These are phyloP conservation scores for Trifolium fragiferum DNA, from an alignment of 306 rosid species.

Conservation along the genomic window DNA sequence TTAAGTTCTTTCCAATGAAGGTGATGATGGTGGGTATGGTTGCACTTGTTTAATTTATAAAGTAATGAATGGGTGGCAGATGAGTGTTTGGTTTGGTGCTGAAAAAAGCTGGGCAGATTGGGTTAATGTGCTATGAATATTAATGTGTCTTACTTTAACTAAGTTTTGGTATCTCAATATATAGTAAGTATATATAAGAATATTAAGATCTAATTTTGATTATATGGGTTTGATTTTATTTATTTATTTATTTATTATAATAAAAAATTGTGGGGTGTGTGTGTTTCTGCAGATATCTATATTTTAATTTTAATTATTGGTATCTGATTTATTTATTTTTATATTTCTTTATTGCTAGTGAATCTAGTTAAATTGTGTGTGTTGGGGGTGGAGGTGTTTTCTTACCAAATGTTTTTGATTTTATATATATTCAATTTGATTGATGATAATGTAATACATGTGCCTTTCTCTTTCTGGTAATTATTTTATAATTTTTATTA, in stretches of 20 bases:
- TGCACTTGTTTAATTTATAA: constrained; percentile 28
- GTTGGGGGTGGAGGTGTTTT: neutral
- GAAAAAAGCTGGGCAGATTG: neutral
- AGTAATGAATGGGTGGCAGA: constrained; percentile 34
- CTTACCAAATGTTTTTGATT: constrained; percentile 8
- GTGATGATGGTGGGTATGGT: constrained; percentile 6
- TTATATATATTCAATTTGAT: constrained; percentile 17
- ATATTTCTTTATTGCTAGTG: neutral
- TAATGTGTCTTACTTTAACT: constrained; percentile 40
- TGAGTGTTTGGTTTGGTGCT: constrained; percentile 34
- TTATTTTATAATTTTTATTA: neutral
- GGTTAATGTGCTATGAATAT: constrained; percentile 37
- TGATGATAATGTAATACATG: neutral
- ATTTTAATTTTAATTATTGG: neutral
- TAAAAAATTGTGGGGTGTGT: constrained; percentile 23
- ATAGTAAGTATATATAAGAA: constrained; percentile 39
- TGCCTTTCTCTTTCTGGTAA: neutral
- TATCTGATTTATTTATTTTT: neutral
- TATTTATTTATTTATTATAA: neutral
- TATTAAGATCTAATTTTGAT: constrained; percentile 55
- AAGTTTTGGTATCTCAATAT: constrained; percentile 1
- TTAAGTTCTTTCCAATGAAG: constrained; percentile 40
- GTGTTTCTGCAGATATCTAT: constrained; percentile 47
- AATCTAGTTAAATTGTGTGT: constrained; percentile 6
- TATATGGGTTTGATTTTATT: constrained; percentile 42